phyloP scores from a whole-genome alignment of 495 filamentous ascomycete genomes.

The Staphylotrichum tortipilum region DNA sequence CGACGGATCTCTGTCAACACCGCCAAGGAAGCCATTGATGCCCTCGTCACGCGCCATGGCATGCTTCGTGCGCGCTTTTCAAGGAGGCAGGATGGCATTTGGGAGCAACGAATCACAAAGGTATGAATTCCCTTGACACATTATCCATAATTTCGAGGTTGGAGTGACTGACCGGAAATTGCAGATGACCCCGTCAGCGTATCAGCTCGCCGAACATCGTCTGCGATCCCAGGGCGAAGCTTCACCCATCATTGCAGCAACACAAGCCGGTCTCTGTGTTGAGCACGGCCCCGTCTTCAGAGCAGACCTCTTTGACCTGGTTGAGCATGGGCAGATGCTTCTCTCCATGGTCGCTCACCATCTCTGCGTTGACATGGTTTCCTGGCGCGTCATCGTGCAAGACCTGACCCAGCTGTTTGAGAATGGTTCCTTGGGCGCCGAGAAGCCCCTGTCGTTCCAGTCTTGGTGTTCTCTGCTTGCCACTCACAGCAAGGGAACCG shows the following conservation, averaged over 20 bases:
- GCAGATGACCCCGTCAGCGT: conserved; percentile 12
- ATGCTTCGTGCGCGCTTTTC: conserved; percentile 53
- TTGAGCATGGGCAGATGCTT: conserved; percentile 21
- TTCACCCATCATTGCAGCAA: conserved; percentile 3
- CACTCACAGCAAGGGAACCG: conserved; percentile 8
- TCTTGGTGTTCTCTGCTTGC: conserved; percentile 42
- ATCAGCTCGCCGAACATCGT: conserved; percentile 12
- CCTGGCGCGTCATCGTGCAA: conserved; percentile 51
- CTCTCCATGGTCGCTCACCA: conserved; percentile 51
- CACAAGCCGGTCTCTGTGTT: conserved; percentile 16
- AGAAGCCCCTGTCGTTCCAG: conserved; percentile 40
- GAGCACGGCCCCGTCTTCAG: conserved; percentile 34
- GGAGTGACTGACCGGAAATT: background rate
- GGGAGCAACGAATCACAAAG: conserved; percentile 19
- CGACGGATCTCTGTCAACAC: conserved; percentile 25
- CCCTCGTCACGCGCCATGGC: conserved; percentile 45
- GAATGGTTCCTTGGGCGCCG: conserved; percentile 15
- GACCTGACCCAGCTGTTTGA: conserved; percentile 47
- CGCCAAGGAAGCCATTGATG: conserved; percentile 37
- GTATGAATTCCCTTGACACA: background rate
- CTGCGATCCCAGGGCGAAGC: conserved; percentile 8
- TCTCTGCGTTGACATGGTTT: conserved; percentile 52
- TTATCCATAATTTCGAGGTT: too few species aligned
- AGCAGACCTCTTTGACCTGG: conserved; percentile 33
- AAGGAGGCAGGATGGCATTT: conserved; percentile 10